phyloP scores from a whole-genome alignment of 1,139 yeast genomes.

The Candida dubliniensis region DNA sequence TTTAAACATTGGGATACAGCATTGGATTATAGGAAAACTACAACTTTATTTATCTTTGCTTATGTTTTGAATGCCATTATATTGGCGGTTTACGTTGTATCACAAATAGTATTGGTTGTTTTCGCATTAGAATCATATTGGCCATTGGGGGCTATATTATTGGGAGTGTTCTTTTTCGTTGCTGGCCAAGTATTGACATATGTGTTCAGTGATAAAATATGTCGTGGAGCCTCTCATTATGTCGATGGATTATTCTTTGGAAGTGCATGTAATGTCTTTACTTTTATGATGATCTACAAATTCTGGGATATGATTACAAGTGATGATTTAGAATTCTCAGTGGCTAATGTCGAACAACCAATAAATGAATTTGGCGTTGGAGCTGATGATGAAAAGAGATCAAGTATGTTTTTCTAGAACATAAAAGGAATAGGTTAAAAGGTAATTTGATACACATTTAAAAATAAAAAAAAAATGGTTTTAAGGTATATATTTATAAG shows the following conservation, averaged over 20 bases:
- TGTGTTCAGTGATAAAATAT: conserved; percentile 63
- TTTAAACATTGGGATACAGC: conserved; percentile 67
- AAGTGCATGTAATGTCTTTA: conserved; percentile 72
- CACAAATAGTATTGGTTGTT: conserved; percentile 71
- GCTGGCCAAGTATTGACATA: conserved; percentile 77
- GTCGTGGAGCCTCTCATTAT: conserved; percentile 76
- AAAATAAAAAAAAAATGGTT: neutral
- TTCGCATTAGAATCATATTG: conserved; percentile 73
- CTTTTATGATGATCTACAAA: conserved; percentile 93
- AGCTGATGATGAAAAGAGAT: neutral
- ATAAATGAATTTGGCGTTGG: conserved; percentile 26
- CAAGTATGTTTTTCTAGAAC: neutral
- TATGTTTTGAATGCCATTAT: conserved; percentile 72
- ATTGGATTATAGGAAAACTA: conserved; percentile 46
- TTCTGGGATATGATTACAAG: conserved; percentile 97
- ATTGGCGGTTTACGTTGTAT: conserved; percentile 58
- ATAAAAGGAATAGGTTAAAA: neutral
- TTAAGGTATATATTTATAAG: neutral
- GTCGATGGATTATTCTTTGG: conserved; percentile 89
- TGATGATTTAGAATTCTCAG: conserved; percentile 92
- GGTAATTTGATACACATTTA: too few species aligned
- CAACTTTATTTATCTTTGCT: conserved; percentile 64
- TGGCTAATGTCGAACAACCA: conserved; percentile 47
- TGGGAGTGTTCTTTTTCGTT: conserved; percentile 74
- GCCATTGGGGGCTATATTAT: conserved; percentile 79